phyloP scores from a whole-genome alignment of 2,329 filamentous ascomycete species.

The Orbilia oligospora region DNA sequence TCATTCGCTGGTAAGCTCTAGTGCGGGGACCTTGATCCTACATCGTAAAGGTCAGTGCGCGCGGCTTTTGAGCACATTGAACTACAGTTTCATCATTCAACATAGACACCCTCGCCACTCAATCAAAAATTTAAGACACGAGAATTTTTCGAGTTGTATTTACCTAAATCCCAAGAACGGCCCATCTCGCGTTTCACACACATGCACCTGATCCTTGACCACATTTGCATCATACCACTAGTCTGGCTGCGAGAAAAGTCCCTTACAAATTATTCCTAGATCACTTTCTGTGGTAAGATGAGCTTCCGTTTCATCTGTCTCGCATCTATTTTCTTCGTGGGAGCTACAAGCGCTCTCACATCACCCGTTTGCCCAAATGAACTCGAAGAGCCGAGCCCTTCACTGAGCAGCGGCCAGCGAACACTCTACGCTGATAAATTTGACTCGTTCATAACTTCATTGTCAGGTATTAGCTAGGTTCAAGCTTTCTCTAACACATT shows the following conservation, averaged over 20 bases:
- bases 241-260: too few species aligned
- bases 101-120: too few species aligned
- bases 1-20: too few species aligned
- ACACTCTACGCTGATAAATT: constrained; percentile 17
- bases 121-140: too few species aligned
- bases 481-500: constrained; percentile 9
- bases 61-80: background rate
- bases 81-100: too few species aligned
- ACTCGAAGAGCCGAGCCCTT: background rate
- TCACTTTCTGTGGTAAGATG: background rate
- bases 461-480: constrained; percentile 24
- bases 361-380: constrained; percentile 12
- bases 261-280: too few species aligned
- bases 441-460: constrained; percentile 10
- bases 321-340: background rate
- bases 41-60: background rate
- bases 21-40: too few species aligned
- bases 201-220: too few species aligned
- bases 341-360: background rate
- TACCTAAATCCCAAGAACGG: too few species aligned
- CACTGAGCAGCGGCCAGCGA: constrained; percentile 5
- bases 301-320: background rate
- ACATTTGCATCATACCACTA: too few species aligned
- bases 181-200: too few species aligned
- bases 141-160: too few species aligned